Base-by-base conservation (phyloP, 2,329 filamentous ascomycete genomes). In the Ophiostoma triangulosporum region DNA sequence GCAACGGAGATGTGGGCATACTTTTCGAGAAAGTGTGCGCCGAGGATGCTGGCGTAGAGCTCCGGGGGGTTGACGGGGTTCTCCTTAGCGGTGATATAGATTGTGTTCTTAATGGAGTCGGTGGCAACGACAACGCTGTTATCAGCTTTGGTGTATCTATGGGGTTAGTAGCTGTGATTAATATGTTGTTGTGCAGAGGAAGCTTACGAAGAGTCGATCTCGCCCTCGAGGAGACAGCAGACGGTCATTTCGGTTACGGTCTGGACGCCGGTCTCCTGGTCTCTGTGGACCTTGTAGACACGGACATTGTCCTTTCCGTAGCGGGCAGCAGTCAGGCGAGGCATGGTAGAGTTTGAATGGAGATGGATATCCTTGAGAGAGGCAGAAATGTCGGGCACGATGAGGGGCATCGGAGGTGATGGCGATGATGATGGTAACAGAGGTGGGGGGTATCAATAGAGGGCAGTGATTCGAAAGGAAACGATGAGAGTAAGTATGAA, bases 291-390 rank as follows among this genome's bases (percentile, higher is more conserved):
- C 71, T 98, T 98, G 81, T 86, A 95, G 63, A 98, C 81, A 64
- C 93, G 90, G 77, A 98, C 85, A 73, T 98, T 97, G 80, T 97
- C 93, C 81, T 98, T 91, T 73, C 86, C 86, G 68, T 90, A 91
- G 66, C 83, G 81, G 62, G 86, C 86, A 63, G 78, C 71, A 56
- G 77, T 73, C 57, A 83, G 69, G 61, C 68, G 66, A 59, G 78
- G 69, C 78, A 83, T 82, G 55, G 49, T 66, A 59, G 40, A 4
- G 26, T 32, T 50, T 14, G 40, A 20, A 4, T 33, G n/a, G 31
- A 52, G 38, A 52, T 35, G 27, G 12, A 17, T 17, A 26, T 31
- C 6, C 6, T 49, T n/a, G 35, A 40, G 31, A 27, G 46, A 40
- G 24, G 43, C 15, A 29, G 43, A 46, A 27, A 38, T 29, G 32